phyloP scores from a whole-genome alignment of 2,329 filamentous ascomycete species.

The Aspergillus sp. region DNA sequence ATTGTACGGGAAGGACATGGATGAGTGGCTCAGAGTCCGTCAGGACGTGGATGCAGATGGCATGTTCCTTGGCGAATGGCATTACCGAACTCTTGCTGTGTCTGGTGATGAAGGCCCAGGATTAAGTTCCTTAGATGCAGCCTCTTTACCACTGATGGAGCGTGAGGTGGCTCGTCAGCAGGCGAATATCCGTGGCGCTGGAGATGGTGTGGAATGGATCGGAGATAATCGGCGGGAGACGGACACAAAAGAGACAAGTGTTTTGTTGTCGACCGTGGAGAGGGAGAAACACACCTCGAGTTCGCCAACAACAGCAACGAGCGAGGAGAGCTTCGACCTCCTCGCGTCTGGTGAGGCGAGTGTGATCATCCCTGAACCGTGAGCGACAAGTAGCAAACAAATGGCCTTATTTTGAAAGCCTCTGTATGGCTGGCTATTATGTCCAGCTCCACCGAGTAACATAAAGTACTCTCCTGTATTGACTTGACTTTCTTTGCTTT shows the following conservation, averaged over 20 bases:
- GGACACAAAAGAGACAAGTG: not conserved
- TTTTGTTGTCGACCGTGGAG: conserved; percentile 10
- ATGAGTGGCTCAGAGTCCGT: conserved; percentile 67
- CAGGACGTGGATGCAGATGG: conserved; percentile 74
- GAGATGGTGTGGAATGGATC: conserved; percentile 45
- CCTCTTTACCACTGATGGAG: conserved; percentile 43
- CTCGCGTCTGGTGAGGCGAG: conserved; percentile 46
- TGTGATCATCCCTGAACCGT: conserved; percentile 31
- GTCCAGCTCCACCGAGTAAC: not conserved
- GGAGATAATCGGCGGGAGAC: conserved; percentile 35
- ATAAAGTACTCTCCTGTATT: conserved; percentile 12
- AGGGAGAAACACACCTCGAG: conserved; percentile 27
- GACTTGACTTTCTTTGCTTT: conserved; percentile 4
- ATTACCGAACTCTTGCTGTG: conserved; percentile 65
- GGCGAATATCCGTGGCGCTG: conserved; percentile 27
- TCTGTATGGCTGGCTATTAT: conserved; percentile 11
- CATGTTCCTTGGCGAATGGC: conserved; percentile 90
- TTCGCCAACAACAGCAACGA: conserved; percentile 41
- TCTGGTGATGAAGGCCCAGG: conserved; percentile 13
- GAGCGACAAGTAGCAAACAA: conserved; percentile 16
- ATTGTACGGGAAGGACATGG: conserved; percentile 69
- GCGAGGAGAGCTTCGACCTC: conserved; percentile 51
- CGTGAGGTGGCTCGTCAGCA: conserved; percentile 38
- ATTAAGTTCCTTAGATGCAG: conserved; percentile 11
- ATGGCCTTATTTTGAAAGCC: not conserved